phyloP scores from a whole-genome alignment of 148 eudicot species.

The Agrostemma githago region DNA sequence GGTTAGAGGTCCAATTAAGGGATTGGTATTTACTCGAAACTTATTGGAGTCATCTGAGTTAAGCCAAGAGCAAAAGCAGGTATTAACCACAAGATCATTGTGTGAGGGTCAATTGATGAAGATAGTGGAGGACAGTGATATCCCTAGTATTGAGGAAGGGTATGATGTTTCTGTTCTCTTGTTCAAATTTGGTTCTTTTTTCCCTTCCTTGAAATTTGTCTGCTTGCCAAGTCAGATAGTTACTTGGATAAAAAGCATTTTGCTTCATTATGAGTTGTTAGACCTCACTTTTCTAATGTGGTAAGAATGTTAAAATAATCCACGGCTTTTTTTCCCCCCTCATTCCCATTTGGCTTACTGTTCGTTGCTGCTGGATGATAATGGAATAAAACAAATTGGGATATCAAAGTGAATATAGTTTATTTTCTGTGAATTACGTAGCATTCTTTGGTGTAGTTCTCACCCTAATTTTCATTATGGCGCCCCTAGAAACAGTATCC shows the following conservation, averaged over 20 bases:
- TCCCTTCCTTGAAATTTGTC: slow-evolving; percentile 2
- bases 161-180: slow-evolving; percentile 24
- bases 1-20: slow-evolving; percentile 51
- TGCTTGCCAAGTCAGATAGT: not conserved
- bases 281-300: not conserved
- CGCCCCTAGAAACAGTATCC: not conserved
- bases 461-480: not conserved
- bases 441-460: not conserved
- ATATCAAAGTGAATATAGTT: not conserved
- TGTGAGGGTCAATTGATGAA: slow-evolving; percentile 72
- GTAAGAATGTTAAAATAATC: not conserved
- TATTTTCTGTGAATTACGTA: no score
- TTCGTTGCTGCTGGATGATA: not conserved
- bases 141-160: slow-evolving; percentile 83
- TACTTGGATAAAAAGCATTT: not conserved
- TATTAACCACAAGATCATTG: slow-evolving; percentile 46
- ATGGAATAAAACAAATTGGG: not conserved
- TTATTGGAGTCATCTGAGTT: slow-evolving; percentile 57
- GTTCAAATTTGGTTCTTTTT: not conserved
- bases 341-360: not conserved
- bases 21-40: slow-evolving; percentile 52
- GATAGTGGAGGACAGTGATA: slow-evolving; percentile 61
- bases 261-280: not conserved
- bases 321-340: not conserved
- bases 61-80: slow-evolving; percentile 47